Conservation (phyloP, 345 rosid genomes). For the Physaria fendleri region DNA sequence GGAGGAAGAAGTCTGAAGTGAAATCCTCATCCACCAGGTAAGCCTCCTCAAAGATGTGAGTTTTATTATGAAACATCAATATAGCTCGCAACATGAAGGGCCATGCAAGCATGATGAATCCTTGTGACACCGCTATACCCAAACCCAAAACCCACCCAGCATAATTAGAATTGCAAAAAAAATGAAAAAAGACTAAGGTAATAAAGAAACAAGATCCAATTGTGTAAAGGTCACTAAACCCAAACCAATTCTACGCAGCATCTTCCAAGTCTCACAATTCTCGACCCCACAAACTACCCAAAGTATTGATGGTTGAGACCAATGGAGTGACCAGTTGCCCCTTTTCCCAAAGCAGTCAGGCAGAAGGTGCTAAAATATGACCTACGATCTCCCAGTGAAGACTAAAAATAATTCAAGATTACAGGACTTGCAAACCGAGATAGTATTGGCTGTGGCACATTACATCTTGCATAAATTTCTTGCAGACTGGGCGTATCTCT, state of each 20-base stretch:
- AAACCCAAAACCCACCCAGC: background rate
- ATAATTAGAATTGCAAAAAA: background rate
- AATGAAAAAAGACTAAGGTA: background rate
- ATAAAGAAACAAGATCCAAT: background rate
- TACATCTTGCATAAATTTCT: conserved; percentile 99
- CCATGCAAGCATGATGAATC: background rate
- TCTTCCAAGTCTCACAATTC: background rate
- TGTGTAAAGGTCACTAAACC: background rate
- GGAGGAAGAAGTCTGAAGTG: conserved; percentile 45
- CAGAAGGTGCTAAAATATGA: background rate
- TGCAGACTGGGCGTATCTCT: conserved; percentile 99
- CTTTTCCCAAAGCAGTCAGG: background rate
- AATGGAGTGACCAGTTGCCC: background rate
- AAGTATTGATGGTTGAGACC: background rate
- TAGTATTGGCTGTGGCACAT: conserved; percentile 56
- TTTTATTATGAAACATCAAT: conserved; percentile 27
- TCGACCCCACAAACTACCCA: background rate
- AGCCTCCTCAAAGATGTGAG: conserved; percentile 35
- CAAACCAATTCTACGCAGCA: background rate
- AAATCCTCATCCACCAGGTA: conserved; percentile 46
- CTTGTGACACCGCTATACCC: background rate
- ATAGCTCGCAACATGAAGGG: conserved; percentile 9
- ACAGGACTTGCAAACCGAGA: conserved; percentile 50
- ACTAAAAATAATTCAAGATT: conserved; percentile 38
- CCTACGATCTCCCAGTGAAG: conserved; percentile 24